Conservation (phyloP, 2,329 filamentous ascomycete genomes). For the Ascochyta koolunga region DNA sequence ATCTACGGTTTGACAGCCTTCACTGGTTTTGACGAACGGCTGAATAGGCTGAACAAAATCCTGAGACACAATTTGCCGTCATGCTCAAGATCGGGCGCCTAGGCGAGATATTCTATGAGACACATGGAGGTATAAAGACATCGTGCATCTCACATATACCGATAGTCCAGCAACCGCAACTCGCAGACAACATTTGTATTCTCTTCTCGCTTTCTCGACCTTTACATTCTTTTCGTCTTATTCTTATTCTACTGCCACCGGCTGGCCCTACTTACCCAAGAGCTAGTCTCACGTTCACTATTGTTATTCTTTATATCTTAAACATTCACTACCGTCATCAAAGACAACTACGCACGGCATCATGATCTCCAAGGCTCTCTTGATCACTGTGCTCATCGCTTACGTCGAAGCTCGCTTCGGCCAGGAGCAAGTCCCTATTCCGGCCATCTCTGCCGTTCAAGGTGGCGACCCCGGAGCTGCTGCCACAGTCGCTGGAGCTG, state of each 20-base stretch:
- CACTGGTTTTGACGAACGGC: neutral
- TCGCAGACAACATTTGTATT: slow-evolving; percentile 33
- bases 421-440: slow-evolving; percentile 66
- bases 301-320: slow-evolving; percentile 9
- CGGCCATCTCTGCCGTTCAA: slow-evolving; percentile 60
- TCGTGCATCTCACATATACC: slow-evolving; percentile 11
- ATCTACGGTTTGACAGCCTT: neutral
- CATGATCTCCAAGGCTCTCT: slow-evolving; percentile 44
- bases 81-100: slow-evolving; percentile 24
- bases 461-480: slow-evolving; percentile 65
- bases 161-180: slow-evolving; percentile 37
- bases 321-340: slow-evolving; percentile 16
- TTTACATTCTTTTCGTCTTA: slow-evolving; percentile 30
- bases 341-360: slow-evolving; percentile 26
- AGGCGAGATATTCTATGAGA: neutral
- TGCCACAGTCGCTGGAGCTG: slow-evolving; percentile 66
- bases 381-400: slow-evolving; percentile 41
- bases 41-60: neutral
- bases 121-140: slow-evolving; percentile 38
- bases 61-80: slow-evolving; percentile 19
- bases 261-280: slow-evolving; percentile 39
- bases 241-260: slow-evolving; percentile 35
- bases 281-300: slow-evolving; percentile 45
- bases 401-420: slow-evolving; percentile 60
- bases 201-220: slow-evolving; percentile 20